Conservation (phyloP, 2,329 filamentous ascomycete species). For the Torrubiellomyces zombiae region DNA sequence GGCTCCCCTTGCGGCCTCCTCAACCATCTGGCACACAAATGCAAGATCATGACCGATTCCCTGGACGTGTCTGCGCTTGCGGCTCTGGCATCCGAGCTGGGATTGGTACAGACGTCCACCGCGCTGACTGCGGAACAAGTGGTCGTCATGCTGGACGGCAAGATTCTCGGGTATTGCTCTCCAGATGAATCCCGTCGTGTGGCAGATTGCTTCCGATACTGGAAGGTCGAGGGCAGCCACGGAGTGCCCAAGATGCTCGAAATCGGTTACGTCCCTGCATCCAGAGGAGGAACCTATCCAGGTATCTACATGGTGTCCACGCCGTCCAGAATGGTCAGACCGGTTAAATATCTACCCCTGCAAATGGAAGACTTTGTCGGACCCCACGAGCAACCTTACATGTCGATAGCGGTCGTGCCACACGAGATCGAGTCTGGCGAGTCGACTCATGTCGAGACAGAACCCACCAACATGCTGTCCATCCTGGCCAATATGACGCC, state of each 20-base stretch:
- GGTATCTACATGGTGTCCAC: slow-evolving; percentile 88
- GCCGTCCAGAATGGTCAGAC: slow-evolving; percentile 72
- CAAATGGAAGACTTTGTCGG: slow-evolving; percentile 79
- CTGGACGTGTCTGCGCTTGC: slow-evolving; percentile 63
- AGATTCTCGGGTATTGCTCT: slow-evolving; percentile 77
- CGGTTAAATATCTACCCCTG: slow-evolving; percentile 80
- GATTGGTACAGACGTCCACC: slow-evolving; percentile 58
- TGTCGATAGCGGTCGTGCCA: slow-evolving; percentile 90
- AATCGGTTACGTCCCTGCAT: slow-evolving; percentile 79
- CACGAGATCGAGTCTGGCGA: slow-evolving; percentile 75
- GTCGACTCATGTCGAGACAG: slow-evolving; percentile 84
- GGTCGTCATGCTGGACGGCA: slow-evolving; percentile 78
- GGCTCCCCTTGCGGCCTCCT: slow-evolving; percentile 86
- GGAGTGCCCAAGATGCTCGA: slow-evolving; percentile 71
- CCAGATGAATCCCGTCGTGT: slow-evolving; percentile 69
- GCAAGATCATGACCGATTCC: slow-evolving; percentile 63
- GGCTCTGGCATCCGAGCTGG: slow-evolving; percentile 59
- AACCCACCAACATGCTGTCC: slow-evolving; percentile 91
- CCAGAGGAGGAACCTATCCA: slow-evolving; percentile 84
- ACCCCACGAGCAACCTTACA: slow-evolving; percentile 91
- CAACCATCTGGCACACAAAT: slow-evolving; percentile 92
- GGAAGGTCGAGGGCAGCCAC: slow-evolving; percentile 83
- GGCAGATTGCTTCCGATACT: slow-evolving; percentile 74
- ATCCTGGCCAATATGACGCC: slow-evolving; percentile 98
- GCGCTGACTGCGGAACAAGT: slow-evolving; percentile 71